Base-by-base conservation (phyloP, 176 grass and related monocot species). In the Aechmea fasciata region DNA sequence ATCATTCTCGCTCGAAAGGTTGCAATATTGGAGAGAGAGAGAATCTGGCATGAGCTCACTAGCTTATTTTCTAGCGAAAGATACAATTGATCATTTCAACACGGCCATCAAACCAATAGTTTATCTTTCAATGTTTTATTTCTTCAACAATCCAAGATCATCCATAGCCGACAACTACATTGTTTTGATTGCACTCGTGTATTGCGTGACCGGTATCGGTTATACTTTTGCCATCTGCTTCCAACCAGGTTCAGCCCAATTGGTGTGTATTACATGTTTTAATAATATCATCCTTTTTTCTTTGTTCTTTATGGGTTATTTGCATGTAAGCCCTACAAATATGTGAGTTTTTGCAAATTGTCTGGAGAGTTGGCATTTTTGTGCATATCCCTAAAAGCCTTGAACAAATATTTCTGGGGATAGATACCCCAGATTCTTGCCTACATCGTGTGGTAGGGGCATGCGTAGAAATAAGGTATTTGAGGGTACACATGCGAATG, bases 61-160 rank as follows among this genome's bases (percentile, higher is more conserved):
- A 26, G 90, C 86, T 1, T 93, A 93, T 71, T 93, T 89, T 66
- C 83, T 93, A 73, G 78, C 90, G 1, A 82, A 84, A 78, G 90
- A 93, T 49, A 93, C 90, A 23, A 53, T 95, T 57, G 90, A 95
- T 67, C 90, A 95, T 74, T 89, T 95, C 69, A 95, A 80, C 75
- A 90, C 83, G 0, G 57, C 77, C 72, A 59, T 95, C n/a, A 95
- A 95, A 22, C 90, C 90, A 0, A 83, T 95, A 25, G 77, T 82
- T 66, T 95, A 95, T 69, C 90, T 95, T 49, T 95, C 87, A 69
- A 95, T 95, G 90, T 95, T 95, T 74, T 95, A 95, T 82, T 95
- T 67, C 75, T 90, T 95, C 81, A 95, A 87, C 52, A 95, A 87
- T 59, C 90, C 90, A 15, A 87, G 90, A 79, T 95, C 90, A 51